Percentiles rank a stretch among this genome's conserved stretches.
Evolutionary conservation across 2,329 filamentous ascomycete genomes (phyloP).

Genomic region (Neofusicoccum cordaticola): DNA sequence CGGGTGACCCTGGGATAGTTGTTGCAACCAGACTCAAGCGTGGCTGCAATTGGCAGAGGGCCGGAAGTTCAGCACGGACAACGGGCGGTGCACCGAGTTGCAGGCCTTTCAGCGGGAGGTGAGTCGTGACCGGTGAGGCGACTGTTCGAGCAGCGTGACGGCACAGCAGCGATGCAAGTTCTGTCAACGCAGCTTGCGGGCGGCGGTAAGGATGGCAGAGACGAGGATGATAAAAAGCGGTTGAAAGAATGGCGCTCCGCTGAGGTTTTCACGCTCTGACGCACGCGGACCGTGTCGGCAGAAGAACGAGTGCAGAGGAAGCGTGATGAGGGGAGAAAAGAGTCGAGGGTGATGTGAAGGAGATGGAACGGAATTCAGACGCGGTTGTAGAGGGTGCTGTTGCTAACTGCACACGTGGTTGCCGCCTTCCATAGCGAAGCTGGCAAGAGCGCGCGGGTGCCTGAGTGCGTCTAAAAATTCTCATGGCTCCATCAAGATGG

Average conservation of each 20-base stretch:
- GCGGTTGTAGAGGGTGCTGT: background rate
- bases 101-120: background rate
- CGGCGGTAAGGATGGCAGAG: background rate
- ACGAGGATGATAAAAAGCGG: conserved; percentile 15
- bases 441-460: conserved; percentile 2
- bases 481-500: background rate
- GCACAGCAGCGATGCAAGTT: background rate
- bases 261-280: background rate
- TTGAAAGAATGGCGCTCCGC: conserved; percentile 15
- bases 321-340: background rate
- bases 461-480: background rate
- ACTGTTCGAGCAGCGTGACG: background rate
- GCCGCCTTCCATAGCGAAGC: conserved; percentile 6
- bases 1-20: background rate
- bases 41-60: background rate
- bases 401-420: background rate
- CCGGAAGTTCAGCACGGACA: background rate
- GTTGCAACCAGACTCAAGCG: too few species aligned
- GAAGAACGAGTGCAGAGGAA: background rate
- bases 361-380: background rate
- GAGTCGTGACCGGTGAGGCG: background rate
- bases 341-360: background rate
- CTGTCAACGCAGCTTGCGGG: background rate
- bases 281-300: background rate
- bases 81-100: background rate